Percentiles rank a stretch among this genome's conserved stretches.
phyloP scores from a whole-genome alignment of 257 asterid genomes.

The Fraxinus pennsylvanica region DNA sequence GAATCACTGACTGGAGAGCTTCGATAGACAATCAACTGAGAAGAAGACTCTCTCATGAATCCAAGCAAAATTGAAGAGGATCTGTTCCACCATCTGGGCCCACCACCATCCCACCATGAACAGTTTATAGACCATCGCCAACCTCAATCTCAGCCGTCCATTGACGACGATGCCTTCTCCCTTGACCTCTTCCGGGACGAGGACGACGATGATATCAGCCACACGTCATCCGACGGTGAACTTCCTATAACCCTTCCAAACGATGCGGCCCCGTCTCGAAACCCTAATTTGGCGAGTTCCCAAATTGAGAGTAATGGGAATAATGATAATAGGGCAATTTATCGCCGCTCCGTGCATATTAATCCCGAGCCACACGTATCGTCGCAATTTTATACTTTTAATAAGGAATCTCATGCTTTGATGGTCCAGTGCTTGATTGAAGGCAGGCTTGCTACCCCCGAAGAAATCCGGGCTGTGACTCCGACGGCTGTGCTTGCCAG shows the following conservation, averaged over 20 bases:
- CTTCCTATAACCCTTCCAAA: constrained; percentile 39
- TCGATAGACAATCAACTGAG: constrained; percentile 23
- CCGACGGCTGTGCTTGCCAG: constrained; percentile 69
- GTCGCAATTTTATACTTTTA: constrained; percentile 93
- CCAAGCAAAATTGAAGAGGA: constrained; percentile 80
- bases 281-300: constrained; percentile 54
- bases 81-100: constrained; percentile 51
- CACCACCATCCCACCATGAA: constrained; percentile 44
- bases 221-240: constrained; percentile 75
- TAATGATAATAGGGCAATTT: constrained; percentile 30
- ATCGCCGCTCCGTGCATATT: constrained; percentile 35
- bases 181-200: constrained; percentile 74
- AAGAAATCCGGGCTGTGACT: constrained; percentile 83
- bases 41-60: constrained; percentile 38
- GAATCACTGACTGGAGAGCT: constrained; percentile 27
- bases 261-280: constrained; percentile 34
- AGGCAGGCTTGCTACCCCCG: constrained; percentile 75
- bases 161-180: constrained; percentile 66
- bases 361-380: constrained; percentile 80
- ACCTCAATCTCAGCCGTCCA: constrained; percentile 47
- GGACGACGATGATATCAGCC: constrained; percentile 80
- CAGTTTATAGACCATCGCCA: constrained; percentile 50
- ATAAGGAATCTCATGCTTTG: constrained; percentile 71
- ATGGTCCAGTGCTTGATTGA: constrained; percentile 75
- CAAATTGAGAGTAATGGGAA: background rate